Percentiles rank a stretch among this genome's conserved stretches.
These are phyloP conservation scores for Hypoxylon sp. DNA, from an alignment of 2,329 filamentous ascomycete species.

Conservation along the genomic window DNA sequence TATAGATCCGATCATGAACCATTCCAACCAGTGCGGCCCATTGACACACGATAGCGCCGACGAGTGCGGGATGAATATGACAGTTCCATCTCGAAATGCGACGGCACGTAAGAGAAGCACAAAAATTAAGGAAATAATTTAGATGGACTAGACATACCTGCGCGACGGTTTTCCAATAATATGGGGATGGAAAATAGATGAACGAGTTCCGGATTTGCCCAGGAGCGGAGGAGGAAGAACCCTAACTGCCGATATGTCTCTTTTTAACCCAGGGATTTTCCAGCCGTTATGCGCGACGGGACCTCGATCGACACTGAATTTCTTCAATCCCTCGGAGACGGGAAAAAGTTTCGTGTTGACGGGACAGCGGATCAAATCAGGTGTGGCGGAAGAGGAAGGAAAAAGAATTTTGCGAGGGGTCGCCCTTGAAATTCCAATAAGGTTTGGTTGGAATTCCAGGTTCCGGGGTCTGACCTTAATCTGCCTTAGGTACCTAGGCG, in stretches of 20 bases:
- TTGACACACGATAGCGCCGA: conserved; percentile 25
- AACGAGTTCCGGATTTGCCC: conserved; percentile 43
- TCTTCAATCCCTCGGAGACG: conserved; percentile 35
- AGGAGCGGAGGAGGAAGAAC: conserved; percentile 49
- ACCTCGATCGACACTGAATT: neutral
- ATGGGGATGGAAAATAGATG: conserved; percentile 50
- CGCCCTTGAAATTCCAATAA: neutral
- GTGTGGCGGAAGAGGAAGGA: conserved; percentile 42
- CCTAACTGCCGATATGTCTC: conserved; percentile 41
- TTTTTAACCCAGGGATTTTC: conserved; percentile 28
- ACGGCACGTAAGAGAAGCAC: conserved; percentile 7
- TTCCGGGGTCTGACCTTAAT: neutral
- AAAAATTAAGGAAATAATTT: conserved; percentile 1
- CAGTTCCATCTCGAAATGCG: conserved; percentile 34
- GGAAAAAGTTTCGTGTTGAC: conserved; percentile 44
- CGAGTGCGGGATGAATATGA: conserved; percentile 13
- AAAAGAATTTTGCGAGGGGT: conserved; percentile 48
- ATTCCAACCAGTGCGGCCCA: conserved; percentile 24
- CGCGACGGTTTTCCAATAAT: conserved; percentile 34
- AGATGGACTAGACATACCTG: conserved; percentile 34
- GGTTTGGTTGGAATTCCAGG: too few species aligned
- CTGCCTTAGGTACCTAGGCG: too few species aligned
- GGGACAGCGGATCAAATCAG: conserved; percentile 43
- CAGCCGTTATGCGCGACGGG: neutral
- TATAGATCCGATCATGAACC: conserved; percentile 14